Percentiles rank a stretch among this genome's conserved stretches.
Evolutionary conservation across 306 rosid genomes (phyloP).

Genomic region (Myrica gale): DNA sequence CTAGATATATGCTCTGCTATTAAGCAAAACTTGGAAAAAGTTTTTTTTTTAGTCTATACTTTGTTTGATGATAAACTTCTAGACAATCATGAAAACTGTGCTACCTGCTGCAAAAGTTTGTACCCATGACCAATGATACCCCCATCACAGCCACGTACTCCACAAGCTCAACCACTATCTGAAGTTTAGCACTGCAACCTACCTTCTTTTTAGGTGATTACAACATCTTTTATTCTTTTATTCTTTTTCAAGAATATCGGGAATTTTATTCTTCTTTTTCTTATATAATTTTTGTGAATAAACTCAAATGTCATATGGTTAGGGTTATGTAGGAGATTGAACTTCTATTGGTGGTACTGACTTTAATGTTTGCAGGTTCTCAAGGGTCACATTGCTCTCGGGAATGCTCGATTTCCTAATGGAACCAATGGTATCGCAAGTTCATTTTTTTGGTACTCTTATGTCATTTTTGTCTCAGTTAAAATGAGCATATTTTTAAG

Average conservation of each 20-base stretch:
- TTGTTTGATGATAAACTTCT: not conserved
- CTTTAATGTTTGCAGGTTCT: conserved; percentile 66
- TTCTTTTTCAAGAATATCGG: no score
- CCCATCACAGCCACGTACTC: not conserved
- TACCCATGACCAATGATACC: not conserved
- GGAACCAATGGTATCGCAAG: conserved; percentile 75
- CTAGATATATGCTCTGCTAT: not conserved
- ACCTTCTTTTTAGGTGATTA: not conserved
- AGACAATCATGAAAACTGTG: not conserved
- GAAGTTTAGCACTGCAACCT: not conserved
- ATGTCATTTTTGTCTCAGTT: conserved; percentile 11
- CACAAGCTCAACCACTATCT: no score
- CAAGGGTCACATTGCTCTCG: conserved; percentile 89
- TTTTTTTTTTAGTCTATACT: no score
- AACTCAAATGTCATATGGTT: no score
- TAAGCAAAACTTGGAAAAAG: not conserved
- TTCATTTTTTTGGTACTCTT: not conserved
- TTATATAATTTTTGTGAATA: no score
- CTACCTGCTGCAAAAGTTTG: not conserved
- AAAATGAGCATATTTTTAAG: conserved; percentile 13
- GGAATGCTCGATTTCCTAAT: conserved; percentile 90
- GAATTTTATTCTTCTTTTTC: no score
- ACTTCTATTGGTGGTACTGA: conserved; percentile 8
- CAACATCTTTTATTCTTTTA: no score
- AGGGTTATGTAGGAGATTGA: no score